Conservation (phyloP, 164 flowering plant species). For the Macadamia integrifolia region DNA sequence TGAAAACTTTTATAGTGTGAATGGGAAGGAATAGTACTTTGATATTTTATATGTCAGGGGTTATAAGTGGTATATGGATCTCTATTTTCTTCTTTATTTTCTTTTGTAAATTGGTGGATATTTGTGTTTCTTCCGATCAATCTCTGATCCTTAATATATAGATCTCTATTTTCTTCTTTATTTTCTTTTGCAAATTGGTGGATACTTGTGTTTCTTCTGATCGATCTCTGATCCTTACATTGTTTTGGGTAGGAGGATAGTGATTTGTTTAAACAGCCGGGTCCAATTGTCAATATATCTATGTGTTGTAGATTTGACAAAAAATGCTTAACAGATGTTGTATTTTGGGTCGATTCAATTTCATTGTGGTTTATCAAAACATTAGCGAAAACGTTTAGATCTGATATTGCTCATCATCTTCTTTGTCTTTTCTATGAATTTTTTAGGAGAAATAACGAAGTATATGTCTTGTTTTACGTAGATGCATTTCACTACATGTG, state of each 20-base stretch:
- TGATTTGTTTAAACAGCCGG: conserved; percentile 71
- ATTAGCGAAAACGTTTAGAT: conserved; percentile 49
- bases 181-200: neutral
- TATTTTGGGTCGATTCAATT: conserved; percentile 72
- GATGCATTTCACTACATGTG: too few species aligned
- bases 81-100: neutral
- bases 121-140: neutral
- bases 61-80: conserved; percentile 50
- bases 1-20: conserved; percentile 61
- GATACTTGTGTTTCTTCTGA: neutral
- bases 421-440: neutral
- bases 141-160: conserved; percentile 29
- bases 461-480: too few species aligned
- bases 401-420: conserved; percentile 35
- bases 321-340: conserved; percentile 76
- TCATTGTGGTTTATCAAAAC: conserved; percentile 63
- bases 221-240: neutral
- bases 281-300: conserved; percentile 75
- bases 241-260: conserved; percentile 49
- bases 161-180: neutral
- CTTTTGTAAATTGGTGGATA: neutral
- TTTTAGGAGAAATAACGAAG: too few species aligned
- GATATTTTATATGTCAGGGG: conserved; percentile 60
- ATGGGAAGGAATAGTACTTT: conserved; percentile 66
- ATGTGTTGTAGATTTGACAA: conserved; percentile 63